phyloP scores from a whole-genome alignment of 306 rosid species.

The Cucumis hystrix region DNA sequence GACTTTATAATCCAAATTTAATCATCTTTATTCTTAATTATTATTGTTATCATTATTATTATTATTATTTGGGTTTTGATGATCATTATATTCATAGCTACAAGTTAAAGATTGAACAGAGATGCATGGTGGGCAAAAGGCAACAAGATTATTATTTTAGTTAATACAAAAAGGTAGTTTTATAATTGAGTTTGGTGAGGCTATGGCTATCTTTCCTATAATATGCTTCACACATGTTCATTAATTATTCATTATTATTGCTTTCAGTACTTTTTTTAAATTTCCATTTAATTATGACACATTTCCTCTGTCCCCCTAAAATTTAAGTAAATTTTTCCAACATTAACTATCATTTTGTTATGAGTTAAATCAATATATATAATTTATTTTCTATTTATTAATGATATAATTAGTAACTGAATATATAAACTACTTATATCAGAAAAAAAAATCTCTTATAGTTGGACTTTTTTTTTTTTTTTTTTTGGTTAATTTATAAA shows the following conservation, averaged over 20 bases:
- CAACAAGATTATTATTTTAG: neutral
- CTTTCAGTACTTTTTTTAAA: neutral
- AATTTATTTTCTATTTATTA: neutral
- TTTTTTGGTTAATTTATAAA: neutral
- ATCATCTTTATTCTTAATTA: neutral
- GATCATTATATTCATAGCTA: neutral
- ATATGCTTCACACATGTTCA: constrained; percentile 6
- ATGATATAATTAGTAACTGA: neutral
- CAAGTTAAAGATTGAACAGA: neutral
- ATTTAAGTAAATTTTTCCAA: neutral
- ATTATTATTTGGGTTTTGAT: neutral
- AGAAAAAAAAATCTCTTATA: neutral
- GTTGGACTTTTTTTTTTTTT: neutral
- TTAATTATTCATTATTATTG: constrained; percentile 2
- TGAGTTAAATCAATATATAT: neutral
- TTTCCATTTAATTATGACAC: neutral
- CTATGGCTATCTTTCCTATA: neutral
- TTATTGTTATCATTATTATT: neutral
- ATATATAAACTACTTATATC: neutral
- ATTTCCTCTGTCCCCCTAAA: neutral
- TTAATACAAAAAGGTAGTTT: constrained; percentile 1
- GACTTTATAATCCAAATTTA: neutral
- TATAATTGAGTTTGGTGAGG: constrained; percentile 6
- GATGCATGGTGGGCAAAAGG: neutral
- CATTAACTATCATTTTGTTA: neutral